Percentiles rank a stretch among this genome's conserved stretches.
Conservation (phyloP, 805 yeast genomes). For the Cyberlindnera amylophila region DNA sequence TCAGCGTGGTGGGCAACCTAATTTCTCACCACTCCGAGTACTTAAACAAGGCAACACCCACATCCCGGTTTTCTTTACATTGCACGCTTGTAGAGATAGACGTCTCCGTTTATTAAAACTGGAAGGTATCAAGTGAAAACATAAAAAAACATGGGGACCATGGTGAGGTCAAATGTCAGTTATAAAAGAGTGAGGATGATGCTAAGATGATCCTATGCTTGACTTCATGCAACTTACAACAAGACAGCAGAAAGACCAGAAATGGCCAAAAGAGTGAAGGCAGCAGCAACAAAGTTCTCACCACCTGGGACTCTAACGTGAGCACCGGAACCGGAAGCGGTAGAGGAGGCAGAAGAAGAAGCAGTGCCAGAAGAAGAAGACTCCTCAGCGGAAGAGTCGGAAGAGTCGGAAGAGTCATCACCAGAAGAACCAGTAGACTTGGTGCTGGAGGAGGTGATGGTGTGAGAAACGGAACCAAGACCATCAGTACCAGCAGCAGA, state of each 20-base stretch:
- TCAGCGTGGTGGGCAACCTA: too few species aligned
- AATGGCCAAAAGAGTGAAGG: conserved; percentile 31
- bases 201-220: too few species aligned
- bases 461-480: conserved; percentile 49
- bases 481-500: conserved; percentile 70
- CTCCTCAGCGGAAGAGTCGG: conserved; percentile 26
- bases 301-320: conserved; percentile 27
- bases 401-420: conserved; percentile 7
- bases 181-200: neutral
- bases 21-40: too few species aligned
- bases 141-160: too few species aligned
- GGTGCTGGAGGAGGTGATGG: conserved; percentile 11
- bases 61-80: too few species aligned
- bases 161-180: neutral
- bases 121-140: too few species aligned
- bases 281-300: conserved; percentile 30
- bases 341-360: conserved; percentile 24
- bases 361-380: conserved; percentile 14
- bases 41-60: too few species aligned
- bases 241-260: conserved; percentile 37
- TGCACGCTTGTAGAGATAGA: too few species aligned
- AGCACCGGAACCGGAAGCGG: conserved; percentile 23
- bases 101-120: too few species aligned
- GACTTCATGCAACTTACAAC: too few species aligned
- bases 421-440: conserved; percentile 1